Percentiles rank a stretch among this genome's conserved stretches.
Evolutionary conservation across 176 grass and related monocot species (phyloP).

Genomic region (Chloris gayana): DNA sequence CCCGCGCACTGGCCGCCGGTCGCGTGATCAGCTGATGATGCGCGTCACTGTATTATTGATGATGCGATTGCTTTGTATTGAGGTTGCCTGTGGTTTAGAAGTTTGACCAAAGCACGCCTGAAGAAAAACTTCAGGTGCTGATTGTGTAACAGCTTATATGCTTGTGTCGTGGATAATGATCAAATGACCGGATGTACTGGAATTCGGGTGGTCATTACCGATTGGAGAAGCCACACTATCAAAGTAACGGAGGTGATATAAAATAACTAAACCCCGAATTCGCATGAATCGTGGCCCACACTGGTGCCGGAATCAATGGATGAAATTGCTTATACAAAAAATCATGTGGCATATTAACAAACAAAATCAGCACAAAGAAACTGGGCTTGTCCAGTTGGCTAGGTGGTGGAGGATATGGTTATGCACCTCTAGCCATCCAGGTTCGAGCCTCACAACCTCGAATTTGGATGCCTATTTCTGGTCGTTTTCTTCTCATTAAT

Average conservation of each 20-base stretch:
- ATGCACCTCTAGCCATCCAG: too few species aligned
- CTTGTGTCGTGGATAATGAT: constrained; percentile 39
- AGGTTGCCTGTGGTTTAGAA: constrained; percentile 34
- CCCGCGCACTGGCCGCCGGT: constrained; percentile 86
- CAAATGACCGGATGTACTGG: constrained; percentile 15
- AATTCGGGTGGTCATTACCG: constrained; percentile 13
- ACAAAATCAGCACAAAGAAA: background rate
- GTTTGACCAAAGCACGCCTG: constrained; percentile 24
- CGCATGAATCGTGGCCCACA: background rate
- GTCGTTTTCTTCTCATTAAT: too few species aligned
- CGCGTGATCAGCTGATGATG: constrained; percentile 46
- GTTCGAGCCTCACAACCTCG: too few species aligned
- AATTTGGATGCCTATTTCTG: too few species aligned
- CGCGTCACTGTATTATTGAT: background rate
- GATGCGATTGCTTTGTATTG: constrained; percentile 1
- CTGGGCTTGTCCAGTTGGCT: too few species aligned
- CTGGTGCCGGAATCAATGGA: background rate
- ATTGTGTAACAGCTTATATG: constrained; percentile 45
- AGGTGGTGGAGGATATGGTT: too few species aligned
- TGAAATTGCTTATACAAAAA: background rate
- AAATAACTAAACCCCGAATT: background rate
- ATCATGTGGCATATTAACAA: background rate
- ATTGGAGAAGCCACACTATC: constrained; percentile 22
- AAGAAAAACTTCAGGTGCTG: constrained; percentile 28
- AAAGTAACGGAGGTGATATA: constrained; percentile 3